These are phyloP conservation scores for Glycine tomentella DNA, from an alignment of 306 rosid species.

Conservation along the genomic window DNA sequence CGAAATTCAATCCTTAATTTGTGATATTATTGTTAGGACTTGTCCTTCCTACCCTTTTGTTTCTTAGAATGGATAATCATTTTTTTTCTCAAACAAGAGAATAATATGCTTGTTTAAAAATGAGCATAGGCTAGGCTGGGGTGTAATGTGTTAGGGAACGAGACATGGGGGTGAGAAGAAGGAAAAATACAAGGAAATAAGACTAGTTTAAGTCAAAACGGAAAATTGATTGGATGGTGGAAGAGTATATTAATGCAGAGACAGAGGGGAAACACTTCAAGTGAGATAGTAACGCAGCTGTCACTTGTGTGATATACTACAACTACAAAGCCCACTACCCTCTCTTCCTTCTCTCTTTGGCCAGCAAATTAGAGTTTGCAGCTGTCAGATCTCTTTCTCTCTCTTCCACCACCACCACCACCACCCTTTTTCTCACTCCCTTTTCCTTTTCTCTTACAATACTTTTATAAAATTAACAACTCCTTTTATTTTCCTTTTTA, in stretches of 20 bases:
- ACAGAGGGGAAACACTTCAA: constrained; percentile 58
- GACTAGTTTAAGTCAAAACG: constrained; percentile 19
- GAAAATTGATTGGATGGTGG: constrained; percentile 57
- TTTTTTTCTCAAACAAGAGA: neutral
- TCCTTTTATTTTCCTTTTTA: neutral
- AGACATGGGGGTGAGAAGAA: neutral
- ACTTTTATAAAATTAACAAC: no score
- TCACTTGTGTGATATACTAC: constrained; percentile 50
- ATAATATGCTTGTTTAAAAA: neutral
- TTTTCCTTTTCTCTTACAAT: neutral
- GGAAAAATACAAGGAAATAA: constrained; percentile 32
- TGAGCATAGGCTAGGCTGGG: neutral
- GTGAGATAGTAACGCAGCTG: constrained; percentile 77
- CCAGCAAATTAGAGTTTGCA: constrained; percentile 86
- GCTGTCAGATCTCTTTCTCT: constrained; percentile 65
- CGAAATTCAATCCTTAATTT: no score
- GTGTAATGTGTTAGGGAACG: neutral
- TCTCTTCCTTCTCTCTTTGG: constrained; percentile 34
- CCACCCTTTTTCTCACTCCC: neutral
- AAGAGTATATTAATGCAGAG: constrained; percentile 60
- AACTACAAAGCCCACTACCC: constrained; percentile 1
- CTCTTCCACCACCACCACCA: constrained; percentile 30
- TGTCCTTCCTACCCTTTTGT: neutral
- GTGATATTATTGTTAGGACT: no score
- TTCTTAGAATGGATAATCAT: neutral